These are phyloP conservation scores for Talaromyces thailandensis DNA, from an alignment of 495 filamentous ascomycete genomes.

Conservation along the genomic window DNA sequence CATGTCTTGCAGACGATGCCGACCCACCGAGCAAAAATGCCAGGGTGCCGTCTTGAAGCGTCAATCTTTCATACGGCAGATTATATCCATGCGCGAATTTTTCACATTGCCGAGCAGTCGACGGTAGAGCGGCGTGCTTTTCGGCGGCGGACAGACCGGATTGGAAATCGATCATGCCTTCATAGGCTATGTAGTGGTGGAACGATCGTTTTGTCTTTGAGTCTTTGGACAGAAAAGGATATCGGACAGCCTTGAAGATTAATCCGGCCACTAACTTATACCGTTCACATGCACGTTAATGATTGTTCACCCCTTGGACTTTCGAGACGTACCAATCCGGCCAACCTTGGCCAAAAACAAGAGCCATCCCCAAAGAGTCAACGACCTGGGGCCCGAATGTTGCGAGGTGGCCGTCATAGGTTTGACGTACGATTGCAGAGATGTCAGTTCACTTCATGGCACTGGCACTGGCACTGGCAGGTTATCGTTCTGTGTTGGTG, in stretches of 20 bases:
- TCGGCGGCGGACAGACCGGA: background rate
- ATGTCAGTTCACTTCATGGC: background rate
- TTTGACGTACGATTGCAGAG: background rate
- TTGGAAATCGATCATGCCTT: conserved; percentile 1
- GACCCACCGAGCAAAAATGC: background rate
- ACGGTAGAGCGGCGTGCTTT: background rate
- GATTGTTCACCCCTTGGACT: background rate
- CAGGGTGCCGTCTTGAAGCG: background rate
- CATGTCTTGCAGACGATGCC: background rate
- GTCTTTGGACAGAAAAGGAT: background rate
- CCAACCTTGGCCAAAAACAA: background rate
- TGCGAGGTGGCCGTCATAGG: background rate
- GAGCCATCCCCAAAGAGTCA: background rate
- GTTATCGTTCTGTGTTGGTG: background rate
- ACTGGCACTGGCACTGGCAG: background rate
- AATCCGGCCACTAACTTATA: background rate
- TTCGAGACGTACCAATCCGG: background rate
- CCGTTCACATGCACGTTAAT: background rate
- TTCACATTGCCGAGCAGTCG: background rate
- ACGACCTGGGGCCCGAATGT: background rate
- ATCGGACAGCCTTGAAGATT: background rate
- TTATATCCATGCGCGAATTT: background rate
- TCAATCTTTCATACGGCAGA: background rate
- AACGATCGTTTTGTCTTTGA: background rate
- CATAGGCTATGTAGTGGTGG: background rate